Base-by-base conservation (phyloP, 768 basidiomycete genomes). In the Boletus vinaceobasis region DNA sequence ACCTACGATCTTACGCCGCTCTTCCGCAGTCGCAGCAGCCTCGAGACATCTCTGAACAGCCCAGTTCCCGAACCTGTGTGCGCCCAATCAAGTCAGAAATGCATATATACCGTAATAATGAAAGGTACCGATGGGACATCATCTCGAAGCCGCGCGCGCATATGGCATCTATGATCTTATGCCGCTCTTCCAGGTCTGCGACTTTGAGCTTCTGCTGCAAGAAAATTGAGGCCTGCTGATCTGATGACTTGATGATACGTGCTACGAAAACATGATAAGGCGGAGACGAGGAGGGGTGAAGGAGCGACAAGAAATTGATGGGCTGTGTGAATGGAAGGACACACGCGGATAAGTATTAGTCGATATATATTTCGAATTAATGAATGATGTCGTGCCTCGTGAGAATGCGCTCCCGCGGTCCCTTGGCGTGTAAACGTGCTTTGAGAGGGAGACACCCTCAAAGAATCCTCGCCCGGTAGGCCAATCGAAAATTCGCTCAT, bases 201-300 rank as follows among this genome's bases (percentile, higher is more conserved):
- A 91, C 88, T 69, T 93, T 93, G 63, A 93, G 79, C 65, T 93
- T 93, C 66, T 93, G 91, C 65, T 93, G 90, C 38, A 93, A 76
- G 64, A 93, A 93, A 50, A 93, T 93, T 14, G 89, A 91, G 13
- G 91, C 91, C 64, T 93, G 91, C 65, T 93, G 91, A 64, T 93
- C 91, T 5, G 90, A 91, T 2, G 85, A 87, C 73, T 89, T 92
- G 77, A 92, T 89, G 60, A 93, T 93, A 26, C 91, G 86, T 17
- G 83, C 75, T 13, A 93, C 90, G 61, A 93, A 91, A 51, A 88
- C 75, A 50, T 82, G 81, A 64, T 93, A 93, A 2, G 90, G 90
- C 14, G 91, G 91, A 29, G 86, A 84, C 1, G 90, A 89, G 0
- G 90, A 89, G 1, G 91, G 91, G 62, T 92, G 90, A 47, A 93